Evolutionary conservation across 768 basidiomycete species (phyloP).

Genomic region (Dioszegia crocea): DNA sequence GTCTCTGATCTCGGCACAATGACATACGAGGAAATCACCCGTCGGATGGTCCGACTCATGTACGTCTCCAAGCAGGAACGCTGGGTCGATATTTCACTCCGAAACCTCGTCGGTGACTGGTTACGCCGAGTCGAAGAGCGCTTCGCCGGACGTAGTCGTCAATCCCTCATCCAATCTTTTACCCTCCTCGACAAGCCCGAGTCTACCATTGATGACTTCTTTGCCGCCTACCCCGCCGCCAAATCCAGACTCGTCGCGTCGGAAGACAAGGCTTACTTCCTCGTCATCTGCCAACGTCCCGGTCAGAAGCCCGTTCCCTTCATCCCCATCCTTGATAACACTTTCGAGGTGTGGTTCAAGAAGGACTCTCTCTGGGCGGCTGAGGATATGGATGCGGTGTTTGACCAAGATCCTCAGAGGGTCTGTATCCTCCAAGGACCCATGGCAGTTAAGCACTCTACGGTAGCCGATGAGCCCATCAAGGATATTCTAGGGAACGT

Average conservation of each 20-base stretch:
- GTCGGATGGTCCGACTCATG: conserved; percentile 90
- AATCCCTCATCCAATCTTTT: conserved; percentile 81
- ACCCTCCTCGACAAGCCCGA: conserved; percentile 74
- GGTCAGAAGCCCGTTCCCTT: conserved; percentile 98
- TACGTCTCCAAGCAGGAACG: conserved; percentile 84
- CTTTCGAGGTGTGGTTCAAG: conserved; percentile 99
- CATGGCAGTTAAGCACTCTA: conserved; percentile 83
- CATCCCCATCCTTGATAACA: conserved; percentile 88
- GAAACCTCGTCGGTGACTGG: conserved; percentile 96
- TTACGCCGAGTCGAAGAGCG: conserved; percentile 90
- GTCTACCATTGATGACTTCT: conserved; percentile 66
- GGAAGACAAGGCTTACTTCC: conserved; percentile 92
- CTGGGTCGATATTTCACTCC: conserved; percentile 86
- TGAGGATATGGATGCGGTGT: conserved; percentile 97
- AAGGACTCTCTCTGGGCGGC: conserved; percentile 99
- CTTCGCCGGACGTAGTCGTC: conserved; percentile 82
- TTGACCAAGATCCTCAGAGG: conserved; percentile 97
- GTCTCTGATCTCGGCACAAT: conserved; percentile 87
- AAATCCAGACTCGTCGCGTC: conserved; percentile 80
- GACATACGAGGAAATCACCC: conserved; percentile 95
- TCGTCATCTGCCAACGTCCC: conserved; percentile 88
- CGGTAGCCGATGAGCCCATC: conserved; percentile 86
- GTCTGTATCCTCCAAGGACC: conserved; percentile 97
- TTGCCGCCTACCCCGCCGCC: conserved; percentile 76
- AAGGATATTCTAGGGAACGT: conserved; percentile 87